A percentile compares a stretch with the other conserved stretches of the same genome.
Evolutionary conservation across 1,139 yeast genomes (phyloP).

Genomic region (Geotrichum siamense): DNA sequence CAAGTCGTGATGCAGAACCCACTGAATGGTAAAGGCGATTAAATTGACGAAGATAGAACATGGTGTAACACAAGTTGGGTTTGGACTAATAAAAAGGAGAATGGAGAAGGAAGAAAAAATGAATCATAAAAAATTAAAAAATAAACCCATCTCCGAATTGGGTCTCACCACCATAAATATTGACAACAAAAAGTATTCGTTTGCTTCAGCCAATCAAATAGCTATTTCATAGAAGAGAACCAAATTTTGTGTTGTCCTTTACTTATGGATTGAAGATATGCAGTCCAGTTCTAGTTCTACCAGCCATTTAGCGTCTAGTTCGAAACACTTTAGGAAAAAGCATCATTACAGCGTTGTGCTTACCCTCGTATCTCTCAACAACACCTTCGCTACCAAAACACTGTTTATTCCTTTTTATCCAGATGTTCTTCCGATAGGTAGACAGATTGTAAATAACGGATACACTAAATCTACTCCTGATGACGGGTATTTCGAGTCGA

Average conservation of each 20-base stretch:
- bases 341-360: conserved; percentile 45
- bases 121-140: background rate
- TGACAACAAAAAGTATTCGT: too few relatives aligned
- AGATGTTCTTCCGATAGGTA: conserved; percentile 75
- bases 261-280: background rate
- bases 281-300: background rate
- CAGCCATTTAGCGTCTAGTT: background rate
- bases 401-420: conserved; percentile 76
- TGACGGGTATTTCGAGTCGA: conserved; percentile 89
- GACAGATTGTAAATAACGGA: conserved; percentile 41
- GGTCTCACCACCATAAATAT: too few relatives aligned
- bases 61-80: background rate
- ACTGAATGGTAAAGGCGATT: conserved; percentile 9
- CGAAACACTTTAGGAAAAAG: conserved; percentile 13
- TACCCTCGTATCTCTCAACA: conserved; percentile 70
- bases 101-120: background rate
- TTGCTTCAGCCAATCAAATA: too few relatives aligned
- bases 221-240: too few relatives aligned
- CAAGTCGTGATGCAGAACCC: background rate
- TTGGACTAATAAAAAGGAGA: background rate
- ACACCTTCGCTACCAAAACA: conserved; percentile 73
- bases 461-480: conserved; percentile 67
- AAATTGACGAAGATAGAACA: background rate
- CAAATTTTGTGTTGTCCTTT: too few relatives aligned
- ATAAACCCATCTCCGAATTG: too few relatives aligned